Evolutionary conservation across 371 early-diverging fungal genomes (phyloP).

Genomic region (Apophysomyces elegans): DNA sequence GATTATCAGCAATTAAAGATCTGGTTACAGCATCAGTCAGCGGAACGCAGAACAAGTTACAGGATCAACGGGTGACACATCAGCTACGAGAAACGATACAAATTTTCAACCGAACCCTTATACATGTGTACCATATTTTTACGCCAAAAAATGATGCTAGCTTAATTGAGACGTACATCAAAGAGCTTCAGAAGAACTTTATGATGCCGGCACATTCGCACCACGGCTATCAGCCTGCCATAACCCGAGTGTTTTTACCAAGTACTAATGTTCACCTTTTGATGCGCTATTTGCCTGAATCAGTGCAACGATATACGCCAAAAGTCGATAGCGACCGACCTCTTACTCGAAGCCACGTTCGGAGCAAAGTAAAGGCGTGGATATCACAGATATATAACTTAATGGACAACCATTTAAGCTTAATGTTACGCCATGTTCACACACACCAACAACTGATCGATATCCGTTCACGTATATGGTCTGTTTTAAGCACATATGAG

Average conservation of each 20-base stretch:
- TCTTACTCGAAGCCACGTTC: constrained; percentile 30
- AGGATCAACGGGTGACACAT: constrained; percentile 25
- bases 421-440: constrained; percentile 36
- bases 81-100: constrained; percentile 43
- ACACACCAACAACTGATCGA: constrained; percentile 38
- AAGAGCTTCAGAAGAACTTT: constrained; percentile 33
- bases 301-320: constrained; percentile 56
- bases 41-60: constrained; percentile 15
- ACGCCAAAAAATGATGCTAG: constrained; percentile 23
- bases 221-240: constrained; percentile 31
- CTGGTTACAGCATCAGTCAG: constrained; percentile 24
- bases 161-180: constrained; percentile 28
- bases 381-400: constrained; percentile 27
- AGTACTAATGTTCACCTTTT: constrained; percentile 62
- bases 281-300: constrained; percentile 59
- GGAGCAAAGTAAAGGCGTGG: constrained; percentile 38
- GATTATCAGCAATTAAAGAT: constrained; percentile 44
- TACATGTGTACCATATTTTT: constrained; percentile 45
- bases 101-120: constrained; percentile 47
- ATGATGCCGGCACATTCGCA: constrained; percentile 30
- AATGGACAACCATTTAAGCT: constrained; percentile 28
- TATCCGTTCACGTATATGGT: constrained; percentile 42
- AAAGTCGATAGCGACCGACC: constrained; percentile 30
- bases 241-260: constrained; percentile 60
- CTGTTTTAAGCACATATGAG: constrained; percentile 37